Evolutionary conservation across 306 rosid species (phyloP).

Genomic region (Trichosanthes truncata): DNA sequence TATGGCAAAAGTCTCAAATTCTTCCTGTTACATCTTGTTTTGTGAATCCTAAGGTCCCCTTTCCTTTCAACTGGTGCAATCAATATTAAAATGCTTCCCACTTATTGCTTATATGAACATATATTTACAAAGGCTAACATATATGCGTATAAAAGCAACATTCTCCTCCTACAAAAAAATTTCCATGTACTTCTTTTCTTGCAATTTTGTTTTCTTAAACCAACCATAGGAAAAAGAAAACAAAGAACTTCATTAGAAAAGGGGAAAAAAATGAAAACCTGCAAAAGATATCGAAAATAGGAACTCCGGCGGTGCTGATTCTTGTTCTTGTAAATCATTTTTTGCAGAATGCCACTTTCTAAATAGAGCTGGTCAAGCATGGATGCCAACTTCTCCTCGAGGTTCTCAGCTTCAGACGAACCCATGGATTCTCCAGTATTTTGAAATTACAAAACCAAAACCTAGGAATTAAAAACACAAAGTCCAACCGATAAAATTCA

Average conservation of each 20-base stretch:
- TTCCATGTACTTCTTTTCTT: not conserved
- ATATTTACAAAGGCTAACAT: slow-evolving; percentile 1
- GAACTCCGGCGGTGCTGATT: slow-evolving; percentile 83
- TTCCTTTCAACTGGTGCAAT: not conserved
- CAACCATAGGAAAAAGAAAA: not conserved
- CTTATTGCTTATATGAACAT: not conserved
- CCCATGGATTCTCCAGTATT: slow-evolving; percentile 26
- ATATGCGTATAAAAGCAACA: not conserved
- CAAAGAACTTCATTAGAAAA: not conserved
- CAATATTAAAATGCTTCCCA: not conserved
- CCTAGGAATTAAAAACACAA: not conserved
- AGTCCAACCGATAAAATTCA: not conserved
- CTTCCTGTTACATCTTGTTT: not conserved
- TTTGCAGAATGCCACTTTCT: slow-evolving; percentile 50
- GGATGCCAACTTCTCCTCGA: slow-evolving; percentile 47
- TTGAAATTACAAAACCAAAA: not conserved
- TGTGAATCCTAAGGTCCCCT: not conserved
- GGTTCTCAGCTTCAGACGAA: slow-evolving; percentile 35
- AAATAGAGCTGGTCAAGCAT: slow-evolving; percentile 54
- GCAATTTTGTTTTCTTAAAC: not conserved
- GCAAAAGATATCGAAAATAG: slow-evolving; percentile 64
- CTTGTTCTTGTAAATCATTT: slow-evolving; percentile 76
- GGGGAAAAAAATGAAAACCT: slow-evolving; percentile 29
- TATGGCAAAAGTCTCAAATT: not conserved
- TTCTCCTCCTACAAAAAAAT: not conserved